Percentiles rank a stretch among this genome's conserved stretches.
Conservation (phyloP, 2,329 filamentous ascomycete genomes). For the Nemania abortiva region DNA sequence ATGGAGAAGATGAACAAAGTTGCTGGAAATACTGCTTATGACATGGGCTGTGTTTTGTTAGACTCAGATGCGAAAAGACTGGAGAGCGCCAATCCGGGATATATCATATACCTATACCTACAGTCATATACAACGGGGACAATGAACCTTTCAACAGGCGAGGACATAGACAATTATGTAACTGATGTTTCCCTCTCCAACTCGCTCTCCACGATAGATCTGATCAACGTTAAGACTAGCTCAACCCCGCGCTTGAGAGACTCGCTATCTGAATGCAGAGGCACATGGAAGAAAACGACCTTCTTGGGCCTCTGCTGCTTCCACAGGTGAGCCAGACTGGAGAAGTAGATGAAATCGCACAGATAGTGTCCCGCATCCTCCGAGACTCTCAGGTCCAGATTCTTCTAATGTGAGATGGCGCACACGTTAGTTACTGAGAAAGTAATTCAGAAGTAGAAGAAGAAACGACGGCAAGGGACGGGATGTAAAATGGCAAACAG, state of each 20-base stretch:
- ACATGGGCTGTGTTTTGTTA: background rate
- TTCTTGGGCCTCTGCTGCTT: constrained; percentile 61
- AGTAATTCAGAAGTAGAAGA: background rate
- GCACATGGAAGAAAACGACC: constrained; percentile 80
- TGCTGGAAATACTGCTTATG: no score
- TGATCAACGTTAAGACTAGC: constrained; percentile 66
- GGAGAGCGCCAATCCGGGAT: background rate
- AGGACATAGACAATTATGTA: constrained; percentile 1
- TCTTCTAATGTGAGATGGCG: constrained; percentile 15
- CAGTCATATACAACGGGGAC: background rate
- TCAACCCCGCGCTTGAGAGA: constrained; percentile 63
- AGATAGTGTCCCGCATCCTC: constrained; percentile 79
- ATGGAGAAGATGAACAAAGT: background rate
- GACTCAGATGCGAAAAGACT: background rate
- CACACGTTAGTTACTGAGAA: constrained; percentile 32
- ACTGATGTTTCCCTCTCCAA: constrained; percentile 27
- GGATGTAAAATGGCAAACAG: background rate
- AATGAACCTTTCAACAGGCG: background rate
- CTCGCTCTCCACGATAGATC: constrained; percentile 64
- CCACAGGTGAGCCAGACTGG: constrained; percentile 70
- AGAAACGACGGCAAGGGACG: background rate
- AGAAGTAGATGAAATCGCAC: constrained; percentile 84
- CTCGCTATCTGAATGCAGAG: constrained; percentile 66
- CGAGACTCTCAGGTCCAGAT: constrained; percentile 68
- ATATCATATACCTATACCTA: background rate